Conservation (phyloP, 306 rosid genomes). For the Medicago truncatula region DNA sequence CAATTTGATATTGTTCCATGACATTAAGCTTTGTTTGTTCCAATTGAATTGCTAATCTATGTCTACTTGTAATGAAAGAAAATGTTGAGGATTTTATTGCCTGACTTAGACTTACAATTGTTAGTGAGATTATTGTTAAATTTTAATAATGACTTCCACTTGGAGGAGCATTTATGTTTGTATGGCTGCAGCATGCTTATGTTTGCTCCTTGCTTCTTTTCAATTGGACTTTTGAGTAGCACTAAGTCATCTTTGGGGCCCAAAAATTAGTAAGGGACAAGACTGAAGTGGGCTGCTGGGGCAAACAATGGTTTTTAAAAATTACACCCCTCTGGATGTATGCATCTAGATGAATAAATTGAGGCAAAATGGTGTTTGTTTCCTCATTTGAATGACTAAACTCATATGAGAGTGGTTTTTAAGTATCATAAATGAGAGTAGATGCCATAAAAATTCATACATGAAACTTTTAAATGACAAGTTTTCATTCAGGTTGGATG, state of each 20-base stretch:
- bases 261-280: background rate
- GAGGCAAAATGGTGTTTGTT: too few relatives aligned
- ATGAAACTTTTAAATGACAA: too few relatives aligned
- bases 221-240: conserved; percentile 1
- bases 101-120: background rate
- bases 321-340: too few relatives aligned
- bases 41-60: conserved; percentile 33
- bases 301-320: too few relatives aligned
- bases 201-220: background rate
- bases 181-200: background rate
- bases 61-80: conserved; percentile 15
- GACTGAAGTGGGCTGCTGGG: background rate
- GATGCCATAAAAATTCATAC: too few relatives aligned
- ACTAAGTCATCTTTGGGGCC: background rate
- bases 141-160: conserved; percentile 15
- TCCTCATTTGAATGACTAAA: too few relatives aligned
- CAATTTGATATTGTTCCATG: conserved; percentile 34
- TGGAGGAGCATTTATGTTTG: conserved; percentile 10
- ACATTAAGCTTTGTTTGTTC: conserved; percentile 35
- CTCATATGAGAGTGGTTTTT: too few relatives aligned
- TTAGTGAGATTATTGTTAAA: background rate
- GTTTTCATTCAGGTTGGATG: too few relatives aligned
- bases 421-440: too few relatives aligned
- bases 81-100: conserved; percentile 5
- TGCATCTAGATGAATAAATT: too few relatives aligned